Percentiles rank a stretch among this genome's conserved stretches.
Conservation (phyloP, 169 alveolate species). For the Blepharisma undulans region DNA sequence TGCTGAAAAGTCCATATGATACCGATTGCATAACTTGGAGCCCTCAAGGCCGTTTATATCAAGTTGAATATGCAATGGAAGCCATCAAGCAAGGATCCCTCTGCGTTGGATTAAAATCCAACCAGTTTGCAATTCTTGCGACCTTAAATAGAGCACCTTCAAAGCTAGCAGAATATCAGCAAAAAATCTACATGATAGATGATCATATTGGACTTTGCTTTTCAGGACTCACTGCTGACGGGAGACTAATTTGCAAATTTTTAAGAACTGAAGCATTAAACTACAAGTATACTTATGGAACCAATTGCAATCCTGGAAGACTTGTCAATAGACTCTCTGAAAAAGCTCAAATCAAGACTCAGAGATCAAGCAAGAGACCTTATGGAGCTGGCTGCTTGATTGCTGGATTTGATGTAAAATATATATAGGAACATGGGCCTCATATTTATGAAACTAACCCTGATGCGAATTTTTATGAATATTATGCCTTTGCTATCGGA, state of each 20-base stretch:
- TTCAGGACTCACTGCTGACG: constrained; percentile 99
- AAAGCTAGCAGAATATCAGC: constrained; percentile 93
- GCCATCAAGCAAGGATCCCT: constrained; percentile 97
- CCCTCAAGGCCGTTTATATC: constrained; percentile 93
- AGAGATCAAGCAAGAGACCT: constrained; percentile 95
- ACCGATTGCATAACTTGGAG: constrained; percentile 94
- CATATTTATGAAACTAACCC: constrained; percentile 96
- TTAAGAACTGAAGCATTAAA: constrained; percentile 94
- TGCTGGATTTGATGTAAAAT: constrained; percentile 91
- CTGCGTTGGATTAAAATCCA: constrained; percentile 89
- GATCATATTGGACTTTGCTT: constrained; percentile 96
- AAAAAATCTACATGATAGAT: constrained; percentile 94
- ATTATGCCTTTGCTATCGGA: constrained; percentile 95
- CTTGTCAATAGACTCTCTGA: constrained; percentile 92
- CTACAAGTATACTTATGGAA: constrained; percentile 92
- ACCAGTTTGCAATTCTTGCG: constrained; percentile 90
- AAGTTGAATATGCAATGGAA: constrained; percentile 97
- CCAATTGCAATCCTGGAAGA: constrained; percentile 91
- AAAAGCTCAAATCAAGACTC: constrained; percentile 95
- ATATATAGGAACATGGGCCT: constrained; percentile 83
- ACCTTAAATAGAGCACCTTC: constrained; percentile 90
- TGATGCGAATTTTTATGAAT: constrained; percentile 95
- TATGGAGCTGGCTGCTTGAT: constrained; percentile 97
- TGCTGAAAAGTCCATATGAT: constrained; percentile 93
- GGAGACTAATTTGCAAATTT: constrained; percentile 88